phyloP scores from a whole-genome alignment of 176 grass and related monocot genomes.

The Tuctoria greenei region DNA sequence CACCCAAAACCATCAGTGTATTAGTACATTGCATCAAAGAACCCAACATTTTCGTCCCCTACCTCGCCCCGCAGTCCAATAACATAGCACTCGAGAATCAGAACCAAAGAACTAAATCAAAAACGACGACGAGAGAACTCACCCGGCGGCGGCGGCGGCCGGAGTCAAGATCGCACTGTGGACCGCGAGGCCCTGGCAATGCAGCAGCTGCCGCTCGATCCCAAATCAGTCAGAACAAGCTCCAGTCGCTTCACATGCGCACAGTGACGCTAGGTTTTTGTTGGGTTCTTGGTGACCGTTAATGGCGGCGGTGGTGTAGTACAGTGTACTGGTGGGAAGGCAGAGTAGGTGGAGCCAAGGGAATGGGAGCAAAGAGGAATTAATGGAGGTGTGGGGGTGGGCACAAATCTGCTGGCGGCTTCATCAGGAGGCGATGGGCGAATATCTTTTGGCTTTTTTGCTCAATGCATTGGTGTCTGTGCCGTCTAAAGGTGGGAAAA shows the following conservation, averaged over 20 bases:
- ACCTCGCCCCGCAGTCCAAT: background rate
- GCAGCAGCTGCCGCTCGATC: slow-evolving; percentile 2
- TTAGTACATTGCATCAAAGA: slow-evolving; percentile 19
- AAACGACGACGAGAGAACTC: background rate
- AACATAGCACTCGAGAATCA: background rate
- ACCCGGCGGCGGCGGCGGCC: background rate
- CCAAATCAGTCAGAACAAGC: background rate
- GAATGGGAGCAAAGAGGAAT: slow-evolving; percentile 11
- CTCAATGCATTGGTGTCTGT: background rate
- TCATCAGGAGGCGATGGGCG: background rate
- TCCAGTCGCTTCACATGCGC: slow-evolving; percentile 21
- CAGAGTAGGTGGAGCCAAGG: background rate
- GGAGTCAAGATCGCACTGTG: background rate
- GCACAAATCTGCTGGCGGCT: slow-evolving; percentile 2
- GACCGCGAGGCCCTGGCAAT: background rate
- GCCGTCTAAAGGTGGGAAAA: background rate
- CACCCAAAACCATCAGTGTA: background rate
- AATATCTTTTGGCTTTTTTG: background rate
- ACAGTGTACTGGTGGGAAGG: background rate
- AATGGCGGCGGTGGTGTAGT: background rate
- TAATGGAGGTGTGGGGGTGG: slow-evolving; percentile 1
- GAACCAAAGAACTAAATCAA: background rate
- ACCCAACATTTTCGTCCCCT: background rate
- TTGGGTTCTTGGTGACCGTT: slow-evolving; percentile 25
- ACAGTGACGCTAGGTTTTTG: background rate